phyloP scores from a whole-genome alignment of 1,139 yeast species.

The Protomyces macrosporus region DNA sequence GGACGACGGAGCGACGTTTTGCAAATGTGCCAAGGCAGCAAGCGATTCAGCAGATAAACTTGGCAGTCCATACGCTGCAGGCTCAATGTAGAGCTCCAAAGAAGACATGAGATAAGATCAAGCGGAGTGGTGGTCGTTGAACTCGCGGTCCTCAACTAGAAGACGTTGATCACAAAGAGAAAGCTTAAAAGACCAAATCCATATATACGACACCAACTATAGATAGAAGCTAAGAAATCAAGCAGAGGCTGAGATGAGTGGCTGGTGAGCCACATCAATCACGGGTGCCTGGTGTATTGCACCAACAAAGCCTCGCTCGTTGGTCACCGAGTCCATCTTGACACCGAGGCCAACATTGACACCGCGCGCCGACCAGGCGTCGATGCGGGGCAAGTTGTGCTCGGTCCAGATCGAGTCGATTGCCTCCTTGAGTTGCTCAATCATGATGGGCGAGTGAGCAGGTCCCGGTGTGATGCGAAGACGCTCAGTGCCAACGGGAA shows the following conservation, averaged over 20 bases:
- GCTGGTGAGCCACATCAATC: slow-evolving; percentile 19
- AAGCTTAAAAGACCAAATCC: background rate
- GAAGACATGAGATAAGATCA: background rate
- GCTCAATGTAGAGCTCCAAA: slow-evolving; percentile 8
- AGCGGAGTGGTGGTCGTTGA: background rate
- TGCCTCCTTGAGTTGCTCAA: slow-evolving; percentile 71
- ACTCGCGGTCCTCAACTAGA: background rate
- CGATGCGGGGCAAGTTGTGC: slow-evolving; percentile 65
- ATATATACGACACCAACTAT: background rate
- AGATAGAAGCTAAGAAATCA: background rate
- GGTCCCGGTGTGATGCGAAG: slow-evolving; percentile 97
- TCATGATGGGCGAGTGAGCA: slow-evolving; percentile 74
- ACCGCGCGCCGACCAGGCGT: slow-evolving; percentile 73
- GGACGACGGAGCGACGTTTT: slow-evolving; percentile 14
- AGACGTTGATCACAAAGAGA: no score
- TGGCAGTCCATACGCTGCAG: slow-evolving; percentile 22
- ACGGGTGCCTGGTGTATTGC: slow-evolving; percentile 13
- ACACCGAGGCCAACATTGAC: slow-evolving; percentile 88
- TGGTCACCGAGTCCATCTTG: slow-evolving; percentile 31
- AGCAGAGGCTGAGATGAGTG: slow-evolving; percentile 19
- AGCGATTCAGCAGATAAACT: slow-evolving; percentile 8
- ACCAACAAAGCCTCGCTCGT: slow-evolving; percentile 22
- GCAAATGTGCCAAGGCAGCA: slow-evolving; percentile 11
- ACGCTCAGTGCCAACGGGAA: slow-evolving; percentile 91
- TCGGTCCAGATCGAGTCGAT: slow-evolving; percentile 75